A percentile compares a stretch with the other conserved stretches of the same genome.
Evolutionary conservation across 768 basidiomycete species (phyloP).

Genomic region (Chalciporus piperatus): DNA sequence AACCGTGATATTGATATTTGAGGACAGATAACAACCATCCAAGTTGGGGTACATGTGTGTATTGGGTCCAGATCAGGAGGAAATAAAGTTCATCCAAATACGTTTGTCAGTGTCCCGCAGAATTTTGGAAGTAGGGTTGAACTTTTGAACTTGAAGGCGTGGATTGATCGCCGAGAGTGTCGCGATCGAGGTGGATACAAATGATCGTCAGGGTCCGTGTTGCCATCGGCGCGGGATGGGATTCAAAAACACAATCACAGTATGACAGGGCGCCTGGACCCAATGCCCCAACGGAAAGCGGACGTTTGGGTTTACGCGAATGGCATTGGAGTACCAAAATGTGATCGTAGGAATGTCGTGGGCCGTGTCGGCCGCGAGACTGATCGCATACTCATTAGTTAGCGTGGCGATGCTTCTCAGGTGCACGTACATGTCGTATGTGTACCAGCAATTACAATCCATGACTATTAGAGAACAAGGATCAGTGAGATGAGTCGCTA

Average conservation of each 20-base stretch:
- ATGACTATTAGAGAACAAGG: constrained; percentile 45
- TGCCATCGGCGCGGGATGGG: too few species aligned
- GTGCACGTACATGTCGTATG: too few species aligned
- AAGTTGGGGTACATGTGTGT: constrained; percentile 53
- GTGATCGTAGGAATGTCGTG: too few species aligned
- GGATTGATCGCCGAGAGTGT: background rate
- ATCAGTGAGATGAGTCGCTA: background rate
- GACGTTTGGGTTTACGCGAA: too few species aligned
- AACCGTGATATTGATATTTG: constrained; percentile 83
- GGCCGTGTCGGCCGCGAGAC: too few species aligned
- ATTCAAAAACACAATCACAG: too few species aligned
- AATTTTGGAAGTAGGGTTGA: background rate
- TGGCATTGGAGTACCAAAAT: too few species aligned
- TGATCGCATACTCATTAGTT: too few species aligned
- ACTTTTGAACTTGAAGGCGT: background rate
- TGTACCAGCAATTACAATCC: constrained; percentile 54
- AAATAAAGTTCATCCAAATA: background rate
- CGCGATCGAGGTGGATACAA: constrained; percentile 1
- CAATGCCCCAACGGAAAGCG: too few species aligned
- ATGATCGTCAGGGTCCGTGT: background rate
- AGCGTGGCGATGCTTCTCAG: too few species aligned
- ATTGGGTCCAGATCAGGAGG: background rate
- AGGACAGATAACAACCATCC: constrained; percentile 74
- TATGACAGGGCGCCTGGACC: too few species aligned
- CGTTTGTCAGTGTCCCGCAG: too few species aligned